Evolutionary conservation across 1,284 basidiomycete genomes (phyloP).

Genomic region (Apiotrichum siamense): DNA sequence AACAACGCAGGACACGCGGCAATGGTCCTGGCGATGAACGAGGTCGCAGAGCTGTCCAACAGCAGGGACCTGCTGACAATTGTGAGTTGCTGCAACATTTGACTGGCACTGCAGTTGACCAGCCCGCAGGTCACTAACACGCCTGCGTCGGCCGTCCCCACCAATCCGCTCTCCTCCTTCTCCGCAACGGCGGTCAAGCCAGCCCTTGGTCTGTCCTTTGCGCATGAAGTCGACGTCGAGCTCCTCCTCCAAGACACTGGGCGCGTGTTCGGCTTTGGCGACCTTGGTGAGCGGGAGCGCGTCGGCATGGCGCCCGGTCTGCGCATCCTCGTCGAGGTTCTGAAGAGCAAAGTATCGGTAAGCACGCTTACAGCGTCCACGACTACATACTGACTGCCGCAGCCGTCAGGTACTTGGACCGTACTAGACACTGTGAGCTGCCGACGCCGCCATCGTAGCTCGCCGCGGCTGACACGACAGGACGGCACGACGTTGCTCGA

Average conservation of each 20-base stretch:
- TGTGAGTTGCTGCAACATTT: slow-evolving; percentile 16
- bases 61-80: slow-evolving; percentile 22
- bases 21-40: slow-evolving; percentile 40
- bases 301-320: slow-evolving; percentile 24
- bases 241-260: slow-evolving; percentile 42
- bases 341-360: slow-evolving; percentile 41
- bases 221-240: slow-evolving; percentile 35
- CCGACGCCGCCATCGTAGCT: background rate
- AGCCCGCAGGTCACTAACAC: slow-evolving; percentile 38
- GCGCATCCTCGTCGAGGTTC: slow-evolving; percentile 40
- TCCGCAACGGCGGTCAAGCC: slow-evolving; percentile 40
- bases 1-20: slow-evolving; percentile 35
- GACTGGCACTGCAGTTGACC: background rate
- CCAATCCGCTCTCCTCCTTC: slow-evolving; percentile 37
- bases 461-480: background rate
- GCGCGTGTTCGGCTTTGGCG: slow-evolving; percentile 38
- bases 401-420: slow-evolving; percentile 38
- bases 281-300: slow-evolving; percentile 37
- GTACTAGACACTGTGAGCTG: slow-evolving; percentile 44
- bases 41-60: slow-evolving; percentile 33
- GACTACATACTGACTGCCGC: background rate
- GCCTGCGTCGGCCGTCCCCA: slow-evolving; percentile 25
- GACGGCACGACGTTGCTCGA: background rate
- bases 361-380: slow-evolving; percentile 2
- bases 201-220: slow-evolving; percentile 35